Percentiles rank a stretch among this genome's conserved stretches.
Evolutionary conservation across 257 asterid genomes (phyloP).

Genomic region (Verbascum thapsus): DNA sequence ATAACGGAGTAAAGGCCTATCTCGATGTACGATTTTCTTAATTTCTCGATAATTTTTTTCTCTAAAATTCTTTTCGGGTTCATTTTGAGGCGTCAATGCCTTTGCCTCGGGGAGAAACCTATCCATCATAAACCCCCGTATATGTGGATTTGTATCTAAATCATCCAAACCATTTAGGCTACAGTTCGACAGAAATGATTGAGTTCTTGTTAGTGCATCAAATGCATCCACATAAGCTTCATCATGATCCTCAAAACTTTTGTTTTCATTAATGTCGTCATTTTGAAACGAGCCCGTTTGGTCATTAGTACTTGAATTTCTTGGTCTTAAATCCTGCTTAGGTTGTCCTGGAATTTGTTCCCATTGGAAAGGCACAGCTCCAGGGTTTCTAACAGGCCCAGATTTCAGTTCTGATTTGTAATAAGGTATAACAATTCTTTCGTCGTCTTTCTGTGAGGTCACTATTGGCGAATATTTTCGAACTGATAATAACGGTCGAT

Average conservation of each 20-base stretch:
- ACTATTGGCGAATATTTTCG: conserved; percentile 45
- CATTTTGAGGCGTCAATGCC: conserved; percentile 71
- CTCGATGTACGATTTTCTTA: conserved; percentile 38
- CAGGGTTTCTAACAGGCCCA: conserved; percentile 65
- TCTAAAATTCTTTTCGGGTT: conserved; percentile 52
- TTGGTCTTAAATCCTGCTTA: conserved; percentile 41
- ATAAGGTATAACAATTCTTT: conserved; percentile 27
- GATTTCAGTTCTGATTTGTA: conserved; percentile 61
- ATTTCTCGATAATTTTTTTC: conserved; percentile 41
- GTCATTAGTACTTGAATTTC: conserved; percentile 9
- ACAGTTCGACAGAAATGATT: conserved; percentile 72
- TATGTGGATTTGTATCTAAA: conserved; percentile 44
- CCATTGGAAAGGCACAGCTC: conserved; percentile 80
- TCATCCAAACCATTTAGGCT: conserved; percentile 66
- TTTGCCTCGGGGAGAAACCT: conserved; percentile 95
- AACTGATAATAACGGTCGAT: conserved; percentile 68
- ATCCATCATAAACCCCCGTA: conserved; percentile 76
- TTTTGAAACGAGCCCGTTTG: conserved; percentile 20
- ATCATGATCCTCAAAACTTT: conserved; percentile 46
- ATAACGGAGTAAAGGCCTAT: conserved; percentile 70
- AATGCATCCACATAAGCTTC: conserved; percentile 72
- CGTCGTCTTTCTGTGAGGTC: conserved; percentile 31
- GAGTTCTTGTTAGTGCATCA: conserved; percentile 68
- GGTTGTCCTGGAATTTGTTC: conserved; percentile 80
- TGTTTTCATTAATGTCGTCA: conserved; percentile 32